Base-by-base conservation (phyloP, 257 asterid genomes). In the Cordia subcordata region DNA sequence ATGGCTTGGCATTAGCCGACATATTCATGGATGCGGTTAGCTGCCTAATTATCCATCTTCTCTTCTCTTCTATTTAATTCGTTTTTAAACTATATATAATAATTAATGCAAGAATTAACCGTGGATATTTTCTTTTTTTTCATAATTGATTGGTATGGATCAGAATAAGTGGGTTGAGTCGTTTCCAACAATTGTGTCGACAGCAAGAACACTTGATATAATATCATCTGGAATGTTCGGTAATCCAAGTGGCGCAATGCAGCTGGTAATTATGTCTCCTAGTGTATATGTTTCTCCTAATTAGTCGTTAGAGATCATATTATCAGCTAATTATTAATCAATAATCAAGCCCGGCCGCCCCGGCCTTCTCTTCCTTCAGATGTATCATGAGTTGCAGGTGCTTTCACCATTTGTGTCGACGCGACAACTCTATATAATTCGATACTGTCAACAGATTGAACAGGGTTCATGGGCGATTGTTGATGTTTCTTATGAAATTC, bases 401-500 rank as follows among this genome's bases (percentile, higher is more conserved):
- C 95, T 93, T 58, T 89, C 97, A 0, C 86, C 97, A 4, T 65
- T 89, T 74, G 95, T 89, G 0, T 83, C 88, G 13, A 81, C 87
- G 0, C 73, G 97, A 62, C 90, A 83, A 66, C 58, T 83, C 47
- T 89, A 76, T 60, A 80, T 86, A 68, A 82, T 93, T 13, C 81
- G 99, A 1, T 83, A 80, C 55, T 82, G 94, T 45, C 97, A 89
- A 76, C 95, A 83, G 57, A 83, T 89, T 13, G 99, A 93, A 20
- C 90, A 76, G 54, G 90, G 95, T 9, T 76, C 83, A 9, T 93
- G 99, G 99, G 97, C 76, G 0, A 72, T 89, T 8, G 99, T 80
- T 1, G 95, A 93, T 39, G 94, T 93, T 66, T 89, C 99, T 8
- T 89, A 80, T 9, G 95, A 89, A 58, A 49, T 83, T 47, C 85